Evolutionary conservation across 2,329 filamentous ascomycete species (phyloP), one percentile per base, ranked within the genome.

Genomic region (Aspergillus fijiensis): DNA sequence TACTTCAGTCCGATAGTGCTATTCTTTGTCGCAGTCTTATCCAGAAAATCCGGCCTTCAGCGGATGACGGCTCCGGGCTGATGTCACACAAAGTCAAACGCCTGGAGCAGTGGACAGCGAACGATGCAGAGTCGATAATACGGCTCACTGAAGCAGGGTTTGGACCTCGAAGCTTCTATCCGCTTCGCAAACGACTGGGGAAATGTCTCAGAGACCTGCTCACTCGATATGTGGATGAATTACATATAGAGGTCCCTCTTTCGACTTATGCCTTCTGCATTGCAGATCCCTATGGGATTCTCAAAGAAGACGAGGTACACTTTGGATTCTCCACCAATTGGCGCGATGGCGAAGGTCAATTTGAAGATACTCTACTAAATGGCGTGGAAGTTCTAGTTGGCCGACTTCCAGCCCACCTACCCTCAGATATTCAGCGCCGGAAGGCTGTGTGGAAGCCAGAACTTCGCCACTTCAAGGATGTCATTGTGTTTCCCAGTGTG

Each of bases 381-480:
- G 76, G 78, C 1, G 70, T 80, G 10, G 78, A 86, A 47, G 73
- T 86, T 6, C 72, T 88, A 0, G 80, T 88, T 0, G 81, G 82
- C 12, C 80, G 86, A 19, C 80, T 85, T 42, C 86, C 86, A 3
- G 82, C 85, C 1, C 76, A 84, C 66, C 76, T 84, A 2, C 77
- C 80, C 1, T 87, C 82, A 1, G 86, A 88, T 65, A 83, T 88
- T 0, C 86, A 88, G 65, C 84, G 82, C 49, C 70, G 78, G 29
- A 69, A 70, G 33, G 80, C 81, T 1, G 78, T 84, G 0, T 82
- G 76, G 65, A 80, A 81, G 52, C 74, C 74, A 1, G 77, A 84
- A 52, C 76, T 88, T 0, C 77, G 79, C 0, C 80, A 85, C 64
- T 77, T 87, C 9, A 79, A 79, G 50, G 82, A 88, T 66, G 79